phyloP scores from a whole-genome alignment of 1,284 basidiomycete species.

The Mrakiaceae sp. region DNA sequence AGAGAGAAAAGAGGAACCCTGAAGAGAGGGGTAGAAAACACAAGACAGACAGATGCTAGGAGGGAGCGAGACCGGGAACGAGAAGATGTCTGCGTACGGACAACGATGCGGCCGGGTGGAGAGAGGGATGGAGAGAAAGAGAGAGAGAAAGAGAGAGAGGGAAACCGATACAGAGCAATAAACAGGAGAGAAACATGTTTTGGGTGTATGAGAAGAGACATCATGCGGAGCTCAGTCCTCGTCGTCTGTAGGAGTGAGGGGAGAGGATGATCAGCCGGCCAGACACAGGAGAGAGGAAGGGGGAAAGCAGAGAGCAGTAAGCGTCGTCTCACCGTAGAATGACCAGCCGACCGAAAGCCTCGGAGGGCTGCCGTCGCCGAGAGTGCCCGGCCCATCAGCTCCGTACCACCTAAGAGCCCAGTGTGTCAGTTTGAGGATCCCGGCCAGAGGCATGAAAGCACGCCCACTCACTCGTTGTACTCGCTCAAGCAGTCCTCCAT shows the following conservation, averaged over 20 bases:
- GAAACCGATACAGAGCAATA: not conserved
- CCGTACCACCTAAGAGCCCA: constrained; percentile 34
- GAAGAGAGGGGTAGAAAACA: not conserved
- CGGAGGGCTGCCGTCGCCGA: constrained; percentile 33
- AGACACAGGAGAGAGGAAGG: not conserved
- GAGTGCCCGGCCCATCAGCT: constrained; percentile 32
- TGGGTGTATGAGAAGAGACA: too few relatives aligned
- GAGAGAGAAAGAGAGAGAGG: not conserved
- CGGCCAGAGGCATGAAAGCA: not conserved
- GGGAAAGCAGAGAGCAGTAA: not conserved
- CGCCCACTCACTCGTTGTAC: constrained; percentile 24
- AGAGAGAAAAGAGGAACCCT: not conserved
- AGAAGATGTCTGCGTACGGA: not conserved
- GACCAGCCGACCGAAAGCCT: constrained; percentile 36
- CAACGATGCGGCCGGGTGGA: too few relatives aligned
- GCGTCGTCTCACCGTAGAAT: constrained; percentile 20
- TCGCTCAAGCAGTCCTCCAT: constrained; percentile 40
- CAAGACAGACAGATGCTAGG: not conserved
- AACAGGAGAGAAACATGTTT: not conserved
- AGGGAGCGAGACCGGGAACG: not conserved
- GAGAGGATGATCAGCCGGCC: not conserved
- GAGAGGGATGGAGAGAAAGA: not conserved
- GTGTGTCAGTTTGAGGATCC: constrained; percentile 14
- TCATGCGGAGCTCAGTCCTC: not conserved
- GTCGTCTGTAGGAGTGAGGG: constrained; percentile 7